Evolutionary conservation across 148 eudicot species (phyloP).

Genomic region (Rhododendron mucronatum): DNA sequence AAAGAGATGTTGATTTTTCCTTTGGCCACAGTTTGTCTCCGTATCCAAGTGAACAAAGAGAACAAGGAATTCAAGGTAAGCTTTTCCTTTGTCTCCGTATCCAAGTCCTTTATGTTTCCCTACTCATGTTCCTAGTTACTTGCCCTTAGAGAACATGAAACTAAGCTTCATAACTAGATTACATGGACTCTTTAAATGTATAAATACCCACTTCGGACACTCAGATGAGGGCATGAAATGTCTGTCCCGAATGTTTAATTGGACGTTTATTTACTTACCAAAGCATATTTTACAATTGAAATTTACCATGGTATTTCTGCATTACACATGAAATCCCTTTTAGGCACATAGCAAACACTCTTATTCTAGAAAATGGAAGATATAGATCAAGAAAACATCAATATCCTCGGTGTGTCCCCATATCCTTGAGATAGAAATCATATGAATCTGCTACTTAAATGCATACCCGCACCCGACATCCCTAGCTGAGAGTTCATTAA

Average conservation of each 20-base stretch:
- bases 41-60: slow-evolving; percentile 97
- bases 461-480: background rate
- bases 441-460: too few relatives aligned
- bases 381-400: background rate
- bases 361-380: background rate
- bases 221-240: background rate
- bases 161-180: background rate
- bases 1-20: slow-evolving; percentile 5
- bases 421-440: background rate
- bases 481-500: background rate
- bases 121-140: background rate
- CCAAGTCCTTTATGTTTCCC: background rate
- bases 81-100: background rate
- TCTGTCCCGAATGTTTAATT: background rate
- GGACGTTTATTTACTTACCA: background rate
- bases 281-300: background rate
- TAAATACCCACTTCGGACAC: background rate
- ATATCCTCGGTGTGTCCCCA: background rate
- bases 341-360: background rate
- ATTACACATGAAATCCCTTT: background rate
- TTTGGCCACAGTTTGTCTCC: slow-evolving; percentile 67
- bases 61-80: slow-evolving; percentile 98
- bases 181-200: background rate
- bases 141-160: background rate
- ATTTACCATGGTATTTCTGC: background rate